Conservation (phyloP, 345 rosid species). For the Firmiana major region DNA sequence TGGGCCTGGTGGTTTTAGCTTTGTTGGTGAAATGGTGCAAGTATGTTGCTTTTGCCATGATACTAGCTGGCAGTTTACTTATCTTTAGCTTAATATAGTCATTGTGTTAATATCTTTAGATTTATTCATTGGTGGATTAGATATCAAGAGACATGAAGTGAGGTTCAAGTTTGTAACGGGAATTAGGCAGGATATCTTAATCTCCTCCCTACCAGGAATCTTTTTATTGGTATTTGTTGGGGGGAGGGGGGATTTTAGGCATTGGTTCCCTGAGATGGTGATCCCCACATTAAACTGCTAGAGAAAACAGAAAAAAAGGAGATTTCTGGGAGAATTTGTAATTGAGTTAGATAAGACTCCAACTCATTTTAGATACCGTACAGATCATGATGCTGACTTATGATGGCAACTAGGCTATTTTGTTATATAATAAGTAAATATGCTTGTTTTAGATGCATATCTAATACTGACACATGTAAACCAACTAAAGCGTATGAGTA, state of each 20-base stretch:
- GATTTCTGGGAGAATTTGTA: not conserved
- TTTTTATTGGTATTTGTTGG: not conserved
- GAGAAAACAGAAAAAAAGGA: not conserved
- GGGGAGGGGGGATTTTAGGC: not conserved
- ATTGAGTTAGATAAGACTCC: not conserved
- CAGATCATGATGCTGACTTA: not conserved
- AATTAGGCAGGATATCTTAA: not conserved
- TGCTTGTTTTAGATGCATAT: not conserved
- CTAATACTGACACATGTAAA: not conserved
- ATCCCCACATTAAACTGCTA: not conserved
- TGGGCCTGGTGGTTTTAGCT: conserved; percentile 94
- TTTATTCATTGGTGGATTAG: not conserved
- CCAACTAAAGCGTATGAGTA: not conserved
- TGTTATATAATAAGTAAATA: not conserved
- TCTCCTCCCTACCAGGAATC: not conserved
- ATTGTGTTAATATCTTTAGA: not conserved
- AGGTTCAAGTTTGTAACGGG: not conserved
- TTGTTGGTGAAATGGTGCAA: conserved; percentile 97
- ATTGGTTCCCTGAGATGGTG: not conserved
- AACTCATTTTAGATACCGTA: not conserved
- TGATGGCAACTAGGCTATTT: not conserved
- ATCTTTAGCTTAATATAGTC: not conserved
- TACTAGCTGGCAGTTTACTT: conserved; percentile 7
- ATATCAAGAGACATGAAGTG: not conserved
- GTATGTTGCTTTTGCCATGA: conserved; percentile 45